Evolutionary conservation across 352 stramenopile genomes (phyloP).

Genomic region (Globisporangium orthogonon): DNA sequence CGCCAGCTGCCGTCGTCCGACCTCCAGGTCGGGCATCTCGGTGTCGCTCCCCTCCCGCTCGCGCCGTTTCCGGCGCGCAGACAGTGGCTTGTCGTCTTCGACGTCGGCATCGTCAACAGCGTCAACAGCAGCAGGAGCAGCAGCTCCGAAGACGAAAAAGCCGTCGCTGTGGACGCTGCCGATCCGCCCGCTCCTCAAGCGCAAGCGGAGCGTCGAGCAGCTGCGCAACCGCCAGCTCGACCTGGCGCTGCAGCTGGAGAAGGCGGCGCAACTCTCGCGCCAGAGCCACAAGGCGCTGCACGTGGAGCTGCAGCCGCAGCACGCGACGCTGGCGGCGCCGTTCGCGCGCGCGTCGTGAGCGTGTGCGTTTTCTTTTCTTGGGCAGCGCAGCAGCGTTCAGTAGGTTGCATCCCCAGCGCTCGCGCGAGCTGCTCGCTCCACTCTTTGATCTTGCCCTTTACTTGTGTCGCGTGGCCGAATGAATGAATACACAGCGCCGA

Average conservation of each 20-base stretch:
- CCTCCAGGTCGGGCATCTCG: conserved; percentile 7
- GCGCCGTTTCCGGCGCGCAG: conserved; percentile 8
- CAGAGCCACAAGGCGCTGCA: conserved; percentile 13
- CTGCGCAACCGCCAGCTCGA: conserved; percentile 45
- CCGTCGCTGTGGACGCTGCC: conserved; percentile 35
- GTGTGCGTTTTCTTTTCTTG: background rate
- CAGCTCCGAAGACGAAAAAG: conserved; percentile 20
- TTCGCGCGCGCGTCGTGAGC: conserved; percentile 14
- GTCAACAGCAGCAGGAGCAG: background rate
- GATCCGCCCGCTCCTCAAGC: conserved; percentile 40
- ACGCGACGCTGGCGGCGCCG: conserved; percentile 10
- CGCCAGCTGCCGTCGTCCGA: conserved; percentile 2
- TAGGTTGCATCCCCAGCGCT: no score
- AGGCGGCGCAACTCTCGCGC: conserved; percentile 23
- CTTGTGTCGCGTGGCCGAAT: no score
- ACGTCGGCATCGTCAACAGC: background rate
- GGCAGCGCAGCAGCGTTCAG: no score
- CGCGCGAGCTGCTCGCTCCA: no score
- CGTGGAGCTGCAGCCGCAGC: conserved; percentile 36
- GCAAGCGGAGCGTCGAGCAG: conserved; percentile 40
- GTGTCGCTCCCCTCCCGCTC: conserved; percentile 12
- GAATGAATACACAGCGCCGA: no score
- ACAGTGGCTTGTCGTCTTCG: conserved; percentile 10
- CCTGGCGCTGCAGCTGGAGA: conserved; percentile 26
- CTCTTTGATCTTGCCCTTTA: no score